Base-by-base conservation (phyloP, 2,329 filamentous ascomycete species). In the Diaporthe sp. region DNA sequence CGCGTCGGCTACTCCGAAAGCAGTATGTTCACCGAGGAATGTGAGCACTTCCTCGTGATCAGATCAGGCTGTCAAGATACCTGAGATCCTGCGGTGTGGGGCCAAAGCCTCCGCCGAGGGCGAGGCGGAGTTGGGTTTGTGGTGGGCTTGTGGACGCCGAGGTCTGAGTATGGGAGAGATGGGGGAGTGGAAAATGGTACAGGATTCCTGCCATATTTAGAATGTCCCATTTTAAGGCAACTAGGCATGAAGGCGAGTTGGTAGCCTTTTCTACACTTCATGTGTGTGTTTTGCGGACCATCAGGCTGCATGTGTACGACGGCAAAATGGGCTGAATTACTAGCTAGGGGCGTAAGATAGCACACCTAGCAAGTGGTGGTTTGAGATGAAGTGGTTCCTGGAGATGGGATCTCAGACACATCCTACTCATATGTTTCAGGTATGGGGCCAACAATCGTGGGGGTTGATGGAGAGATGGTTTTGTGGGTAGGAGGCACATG, bases 201-300 rank as follows among this genome's bases (percentile, higher is more conserved):
- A 22, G 31, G 31, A 37, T 20, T 22, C 22, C 25, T 68, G 31
- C 31, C 44, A 53, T 51, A 25, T 25, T 51, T 68, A 39, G 47
- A 31, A 39, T 10, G 8, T 53, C 13, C 7, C 7, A 7, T 17
- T 17, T 25, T 37, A 53, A 68, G 63, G 47, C 63, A 53, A 68
- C 47, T 10, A 68, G 63, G 63, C 63, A 49, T 37, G 7, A 10
- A 25, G 47, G 13, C 22, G 20, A 68, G 9, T 20, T 25, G 31
- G 63, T 1, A 39, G 63, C 63, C 63, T 68, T 68, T 53, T 53
- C 44, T 68, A 68, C 47, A 68, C 63, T 68, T 39, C 8, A 68
- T 10, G 7, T n/a, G 22, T 13, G 15, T 25, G 47, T 39, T 53
- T 31, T 47, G 63, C 63, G 63, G 7, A 53, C 63, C 47, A 53